A percentile compares a stretch with the other conserved stretches of the same genome.
Conservation (phyloP, 306 rosid genomes). For the Styphnolobium japonicum region DNA sequence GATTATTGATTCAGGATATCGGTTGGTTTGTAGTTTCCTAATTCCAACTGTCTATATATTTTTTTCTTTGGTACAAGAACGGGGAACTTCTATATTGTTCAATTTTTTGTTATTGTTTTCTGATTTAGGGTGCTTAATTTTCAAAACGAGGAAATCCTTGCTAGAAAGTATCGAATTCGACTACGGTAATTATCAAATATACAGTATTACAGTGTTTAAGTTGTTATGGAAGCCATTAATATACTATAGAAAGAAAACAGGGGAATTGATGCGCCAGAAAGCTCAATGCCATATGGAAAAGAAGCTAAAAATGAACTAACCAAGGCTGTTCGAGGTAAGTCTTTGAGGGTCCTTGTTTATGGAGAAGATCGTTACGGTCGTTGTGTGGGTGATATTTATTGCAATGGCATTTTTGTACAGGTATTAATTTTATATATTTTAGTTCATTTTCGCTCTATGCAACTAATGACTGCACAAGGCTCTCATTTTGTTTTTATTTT, state of each 20-base stretch:
- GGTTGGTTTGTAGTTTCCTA: conserved; percentile 47
- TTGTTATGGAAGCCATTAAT: neutral
- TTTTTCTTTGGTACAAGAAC: too few species aligned
- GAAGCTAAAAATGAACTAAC: conserved; percentile 71
- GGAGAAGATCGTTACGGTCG: conserved; percentile 89
- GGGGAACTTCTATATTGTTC: too few species aligned
- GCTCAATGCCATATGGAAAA: conserved; percentile 76
- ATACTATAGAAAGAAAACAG: conserved; percentile 36
- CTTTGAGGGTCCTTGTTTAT: conserved; percentile 74
- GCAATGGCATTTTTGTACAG: conserved; percentile 76
- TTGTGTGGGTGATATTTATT: conserved; percentile 64
- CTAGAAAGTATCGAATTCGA: conserved; percentile 76
- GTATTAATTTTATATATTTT: conserved; percentile 32
- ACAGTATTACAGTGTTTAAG: neutral
- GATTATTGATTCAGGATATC: conserved; percentile 75
- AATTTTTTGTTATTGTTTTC: too few species aligned
- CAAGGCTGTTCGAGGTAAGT: conserved; percentile 61
- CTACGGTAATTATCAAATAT: conserved; percentile 53
- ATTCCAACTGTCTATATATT: too few species aligned
- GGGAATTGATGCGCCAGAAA: conserved; percentile 94
- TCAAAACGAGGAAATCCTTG: conserved; percentile 65
- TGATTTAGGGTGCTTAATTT: conserved; percentile 49
- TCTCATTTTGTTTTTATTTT: neutral
- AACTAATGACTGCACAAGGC: neutral
- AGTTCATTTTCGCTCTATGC: neutral